Conservation (phyloP, 1,284 basidiomycete species). For the Cryptococcus sp. region DNA sequence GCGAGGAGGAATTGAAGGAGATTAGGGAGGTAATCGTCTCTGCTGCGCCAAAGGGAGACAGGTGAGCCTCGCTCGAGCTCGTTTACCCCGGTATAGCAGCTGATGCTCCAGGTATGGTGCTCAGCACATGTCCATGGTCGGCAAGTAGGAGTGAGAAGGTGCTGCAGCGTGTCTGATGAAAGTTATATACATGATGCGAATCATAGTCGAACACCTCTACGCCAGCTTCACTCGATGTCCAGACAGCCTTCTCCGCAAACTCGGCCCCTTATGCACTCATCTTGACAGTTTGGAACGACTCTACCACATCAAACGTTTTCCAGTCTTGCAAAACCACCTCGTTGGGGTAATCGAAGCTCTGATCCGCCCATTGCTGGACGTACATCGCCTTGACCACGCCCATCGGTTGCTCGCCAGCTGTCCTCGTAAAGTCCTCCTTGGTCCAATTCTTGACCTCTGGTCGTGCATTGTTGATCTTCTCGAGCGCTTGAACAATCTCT, state of each 20-base stretch:
- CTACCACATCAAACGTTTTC: not conserved
- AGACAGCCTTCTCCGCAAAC: no score
- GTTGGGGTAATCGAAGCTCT: not conserved
- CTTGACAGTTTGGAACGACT: no score
- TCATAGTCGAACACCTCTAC: no score
- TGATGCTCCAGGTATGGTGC: conserved; percentile 8
- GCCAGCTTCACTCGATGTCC: no score
- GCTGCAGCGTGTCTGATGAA: no score
- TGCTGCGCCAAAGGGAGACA: conserved; percentile 22
- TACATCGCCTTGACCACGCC: not conserved
- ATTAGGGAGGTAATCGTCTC: conserved; percentile 32
- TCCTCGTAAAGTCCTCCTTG: not conserved
- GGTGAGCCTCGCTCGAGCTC: conserved; percentile 7
- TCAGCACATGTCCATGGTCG: conserved; percentile 7
- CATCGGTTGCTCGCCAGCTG: not conserved
- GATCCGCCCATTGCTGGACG: not conserved
- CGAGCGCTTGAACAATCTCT: not conserved
- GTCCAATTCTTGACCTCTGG: not conserved
- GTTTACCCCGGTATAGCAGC: not conserved
- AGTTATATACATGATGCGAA: no score
- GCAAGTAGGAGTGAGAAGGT: not conserved
- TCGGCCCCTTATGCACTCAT: no score
- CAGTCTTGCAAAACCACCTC: not conserved
- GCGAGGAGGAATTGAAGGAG: conserved; percentile 32
- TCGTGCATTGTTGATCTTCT: not conserved